Percentiles rank a stretch among this genome's conserved stretches.
Evolutionary conservation across 257 asterid genomes (phyloP).

Genomic region (Fraxinus excelsior): DNA sequence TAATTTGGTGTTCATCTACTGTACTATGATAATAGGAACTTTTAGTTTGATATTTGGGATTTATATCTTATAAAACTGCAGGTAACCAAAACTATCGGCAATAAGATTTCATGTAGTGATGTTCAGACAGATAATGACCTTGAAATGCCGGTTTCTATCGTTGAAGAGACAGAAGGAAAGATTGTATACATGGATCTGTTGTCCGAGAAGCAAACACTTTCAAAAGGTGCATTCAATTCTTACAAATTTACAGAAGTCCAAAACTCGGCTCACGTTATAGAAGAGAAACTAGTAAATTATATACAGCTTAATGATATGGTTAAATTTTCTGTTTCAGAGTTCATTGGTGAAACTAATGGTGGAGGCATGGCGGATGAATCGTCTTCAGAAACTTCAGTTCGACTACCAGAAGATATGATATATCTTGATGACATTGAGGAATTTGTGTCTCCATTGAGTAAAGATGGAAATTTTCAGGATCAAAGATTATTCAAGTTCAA

Average conservation of each 20-base stretch:
- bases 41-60: too few relatives aligned
- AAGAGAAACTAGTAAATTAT: not conserved
- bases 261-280: not conserved
- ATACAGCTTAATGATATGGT: not conserved
- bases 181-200: constrained; percentile 24
- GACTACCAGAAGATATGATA: constrained; percentile 43
- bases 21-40: too few relatives aligned
- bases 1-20: not conserved
- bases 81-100: constrained; percentile 19
- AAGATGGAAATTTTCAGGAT: constrained; percentile 42
- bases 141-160: constrained; percentile 5
- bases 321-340: not conserved
- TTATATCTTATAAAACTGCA: constrained; percentile 9
- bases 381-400: constrained; percentile 38
- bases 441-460: constrained; percentile 43
- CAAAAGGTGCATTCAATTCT: constrained; percentile 15
- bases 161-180: constrained; percentile 17
- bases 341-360: not conserved
- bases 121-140: not conserved
- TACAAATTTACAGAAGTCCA: not conserved
- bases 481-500: constrained; percentile 71
- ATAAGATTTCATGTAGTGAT: not conserved
- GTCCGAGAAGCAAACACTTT: constrained; percentile 11
- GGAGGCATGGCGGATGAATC: constrained; percentile 24
- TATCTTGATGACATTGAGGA: constrained; percentile 73